These are phyloP conservation scores for Phytophthora gonapodyides DNA, from an alignment of 352 stramenopile genomes.

Conservation along the genomic window DNA sequence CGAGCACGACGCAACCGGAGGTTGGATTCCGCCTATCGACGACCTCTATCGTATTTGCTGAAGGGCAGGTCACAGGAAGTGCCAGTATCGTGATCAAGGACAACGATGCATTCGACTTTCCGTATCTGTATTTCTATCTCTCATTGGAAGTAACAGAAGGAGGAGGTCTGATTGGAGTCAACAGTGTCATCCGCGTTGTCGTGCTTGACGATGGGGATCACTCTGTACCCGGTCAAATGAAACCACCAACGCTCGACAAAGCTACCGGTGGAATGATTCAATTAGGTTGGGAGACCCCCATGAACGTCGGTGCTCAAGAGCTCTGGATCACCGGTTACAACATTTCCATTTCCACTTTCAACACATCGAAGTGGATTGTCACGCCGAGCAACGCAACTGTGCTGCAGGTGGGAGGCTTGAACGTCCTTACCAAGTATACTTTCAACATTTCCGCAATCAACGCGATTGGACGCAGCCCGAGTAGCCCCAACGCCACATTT, in stretches of 20 bases:
- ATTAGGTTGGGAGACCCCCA: slow-evolving; percentile 45
- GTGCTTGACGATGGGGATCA: slow-evolving; percentile 58
- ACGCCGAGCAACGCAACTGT: slow-evolving; percentile 46
- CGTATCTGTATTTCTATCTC: slow-evolving; percentile 52
- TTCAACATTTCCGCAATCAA: slow-evolving; percentile 54
- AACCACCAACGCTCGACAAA: slow-evolving; percentile 11
- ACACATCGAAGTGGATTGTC: slow-evolving; percentile 13
- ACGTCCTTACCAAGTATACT: slow-evolving; percentile 32
- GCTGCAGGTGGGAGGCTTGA: slow-evolving; percentile 35
- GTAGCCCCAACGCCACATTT: slow-evolving; percentile 14
- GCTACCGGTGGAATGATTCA: slow-evolving; percentile 55
- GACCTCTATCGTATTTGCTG: slow-evolving; percentile 40
- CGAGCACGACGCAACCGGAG: slow-evolving; percentile 26
- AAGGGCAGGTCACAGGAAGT: slow-evolving; percentile 30
- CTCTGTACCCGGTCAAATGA: slow-evolving; percentile 44
- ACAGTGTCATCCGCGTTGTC: slow-evolving; percentile 34
- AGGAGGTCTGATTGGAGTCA: slow-evolving; percentile 33
- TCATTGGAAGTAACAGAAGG: slow-evolving; percentile 33
- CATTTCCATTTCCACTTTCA: slow-evolving; percentile 22
- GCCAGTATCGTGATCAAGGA: slow-evolving; percentile 45
- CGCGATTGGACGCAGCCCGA: slow-evolving; percentile 31
- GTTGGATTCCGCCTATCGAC: slow-evolving; percentile 40
- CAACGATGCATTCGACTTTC: slow-evolving; percentile 54
- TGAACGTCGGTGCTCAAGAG: slow-evolving; percentile 46
- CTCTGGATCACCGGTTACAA: slow-evolving; percentile 53